A percentile compares a stretch with the other conserved stretches of the same genome.
Conservation (phyloP, 495 filamentous ascomycete species). For the Penicillium dipodomyicola region DNA sequence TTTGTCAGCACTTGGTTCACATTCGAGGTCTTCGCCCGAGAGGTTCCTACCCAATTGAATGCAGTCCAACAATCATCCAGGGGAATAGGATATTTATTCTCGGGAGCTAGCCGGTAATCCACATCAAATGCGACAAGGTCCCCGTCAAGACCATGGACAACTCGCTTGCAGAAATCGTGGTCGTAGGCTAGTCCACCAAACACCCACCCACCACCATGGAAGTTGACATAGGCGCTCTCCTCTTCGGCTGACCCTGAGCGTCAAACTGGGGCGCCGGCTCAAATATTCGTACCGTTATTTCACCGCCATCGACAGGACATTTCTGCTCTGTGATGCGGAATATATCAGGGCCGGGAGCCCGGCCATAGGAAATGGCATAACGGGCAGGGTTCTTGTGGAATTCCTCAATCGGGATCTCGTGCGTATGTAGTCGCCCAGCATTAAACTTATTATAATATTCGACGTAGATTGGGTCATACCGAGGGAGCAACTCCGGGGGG, state of each 20-base stretch:
- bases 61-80: constrained; percentile 41
- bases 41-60: constrained; percentile 38
- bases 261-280: constrained; percentile 33
- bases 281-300: constrained; percentile 39
- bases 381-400: constrained; percentile 41
- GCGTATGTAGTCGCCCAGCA: constrained; percentile 40
- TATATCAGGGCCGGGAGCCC: constrained; percentile 34
- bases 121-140: constrained; percentile 41
- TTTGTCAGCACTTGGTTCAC: background rate
- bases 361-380: constrained; percentile 37
- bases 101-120: constrained; percentile 40
- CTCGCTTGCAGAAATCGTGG: constrained; percentile 38
- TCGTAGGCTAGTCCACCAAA: constrained; percentile 36
- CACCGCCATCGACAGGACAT: constrained; percentile 37
- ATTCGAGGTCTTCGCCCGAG: background rate
- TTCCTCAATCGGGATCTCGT: constrained; percentile 45
- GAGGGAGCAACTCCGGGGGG: constrained; percentile 29
- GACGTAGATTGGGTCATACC: constrained; percentile 38
- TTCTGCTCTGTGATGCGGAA: constrained; percentile 41
- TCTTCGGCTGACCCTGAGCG: constrained; percentile 29
- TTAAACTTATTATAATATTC: constrained; percentile 41
- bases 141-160: constrained; percentile 37
- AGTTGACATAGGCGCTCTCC: constrained; percentile 41
- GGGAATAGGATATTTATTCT: constrained; percentile 35
- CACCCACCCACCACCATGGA: constrained; percentile 44